Evolutionary conservation across 2,329 filamentous ascomycete species (phyloP).

Genomic region (Verticillium albo-atrum): DNA sequence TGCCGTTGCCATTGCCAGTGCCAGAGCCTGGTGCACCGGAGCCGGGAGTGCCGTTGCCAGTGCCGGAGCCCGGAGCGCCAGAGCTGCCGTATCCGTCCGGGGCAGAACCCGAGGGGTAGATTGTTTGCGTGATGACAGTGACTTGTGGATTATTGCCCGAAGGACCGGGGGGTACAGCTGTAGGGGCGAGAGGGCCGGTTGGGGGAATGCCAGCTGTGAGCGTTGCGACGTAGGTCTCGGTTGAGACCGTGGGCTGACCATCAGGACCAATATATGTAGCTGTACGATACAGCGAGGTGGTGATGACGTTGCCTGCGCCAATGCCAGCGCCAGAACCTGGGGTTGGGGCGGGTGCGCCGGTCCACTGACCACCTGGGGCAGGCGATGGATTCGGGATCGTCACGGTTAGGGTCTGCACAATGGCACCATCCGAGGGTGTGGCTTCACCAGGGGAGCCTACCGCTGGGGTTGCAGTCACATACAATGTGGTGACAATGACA

Average conservation of each 20-base stretch:
- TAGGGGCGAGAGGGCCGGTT: not conserved
- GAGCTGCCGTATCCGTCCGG: not conserved
- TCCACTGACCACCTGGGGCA: not conserved
- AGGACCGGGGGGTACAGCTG: not conserved
- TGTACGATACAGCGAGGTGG: conserved; percentile 18
- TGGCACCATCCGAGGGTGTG: not conserved
- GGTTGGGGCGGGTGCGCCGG: not conserved
- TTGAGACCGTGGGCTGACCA: conserved; percentile 19
- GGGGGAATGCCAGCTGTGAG: conserved; percentile 9
- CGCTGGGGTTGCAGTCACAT: not conserved
- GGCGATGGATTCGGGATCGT: not conserved
- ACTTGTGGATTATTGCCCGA: not conserved
- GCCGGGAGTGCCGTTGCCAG: not conserved
- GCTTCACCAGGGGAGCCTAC: not conserved
- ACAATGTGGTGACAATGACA: not conserved
- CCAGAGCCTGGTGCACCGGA: no score
- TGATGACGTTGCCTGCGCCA: conserved; percentile 6
- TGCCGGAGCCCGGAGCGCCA: not conserved
- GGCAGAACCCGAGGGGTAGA: not conserved
- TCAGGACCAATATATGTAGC: conserved; percentile 21
- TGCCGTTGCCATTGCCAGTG: not conserved
- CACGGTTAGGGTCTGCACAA: not conserved
- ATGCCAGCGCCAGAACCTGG: not conserved
- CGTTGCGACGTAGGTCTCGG: conserved; percentile 24
- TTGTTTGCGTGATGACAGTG: conserved; percentile 1